Evolutionary conservation across 257 asterid species (phyloP).

Genomic region (Forsythia viridissima): DNA sequence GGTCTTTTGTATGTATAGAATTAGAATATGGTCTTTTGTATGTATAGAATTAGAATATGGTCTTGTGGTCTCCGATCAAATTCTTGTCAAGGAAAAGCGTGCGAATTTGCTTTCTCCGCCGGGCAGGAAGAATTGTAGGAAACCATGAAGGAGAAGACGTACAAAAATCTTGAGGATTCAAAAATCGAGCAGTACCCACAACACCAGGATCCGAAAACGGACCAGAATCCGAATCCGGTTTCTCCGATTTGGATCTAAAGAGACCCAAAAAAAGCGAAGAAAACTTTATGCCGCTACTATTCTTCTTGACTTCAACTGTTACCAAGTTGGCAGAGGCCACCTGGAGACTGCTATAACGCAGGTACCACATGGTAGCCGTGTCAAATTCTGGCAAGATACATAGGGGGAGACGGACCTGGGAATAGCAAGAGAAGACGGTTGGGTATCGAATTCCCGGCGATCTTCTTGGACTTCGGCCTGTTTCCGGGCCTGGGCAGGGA

Average conservation of each 20-base stretch:
- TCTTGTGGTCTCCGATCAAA: conserved; percentile 33
- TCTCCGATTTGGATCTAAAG: conserved; percentile 47
- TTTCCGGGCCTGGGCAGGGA: no score
- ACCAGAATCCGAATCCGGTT: conserved; percentile 29
- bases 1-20: no score
- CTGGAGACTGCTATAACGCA: conserved; percentile 38
- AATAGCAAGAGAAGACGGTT: conserved; percentile 31
- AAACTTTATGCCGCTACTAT: conserved; percentile 22
- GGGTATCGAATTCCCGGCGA: conserved; percentile 38
- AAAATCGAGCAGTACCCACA: conserved; percentile 10
- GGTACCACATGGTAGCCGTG: conserved; percentile 28
- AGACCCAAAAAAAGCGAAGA: conserved; percentile 38
- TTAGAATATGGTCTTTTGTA: no score
- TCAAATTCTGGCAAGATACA: conserved; percentile 43
- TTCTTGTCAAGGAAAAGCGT: conserved; percentile 51
- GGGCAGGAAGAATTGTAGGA: conserved; percentile 42
- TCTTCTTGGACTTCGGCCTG: conserved; percentile 26
- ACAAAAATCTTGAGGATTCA: conserved; percentile 26
- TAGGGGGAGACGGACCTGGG: conserved; percentile 64
- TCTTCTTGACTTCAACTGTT: conserved; percentile 18
- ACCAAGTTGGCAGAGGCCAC: conserved; percentile 33
- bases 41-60: no score
- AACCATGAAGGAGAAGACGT: conserved; percentile 58
- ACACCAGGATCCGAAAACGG: conserved; percentile 32
- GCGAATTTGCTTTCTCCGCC: conserved; percentile 55